Evolutionary conservation across 192 early-diverging fungal genomes (phyloP), one percentile per base, ranked within the genome.

Genomic region (Mortierella antarctica): DNA sequence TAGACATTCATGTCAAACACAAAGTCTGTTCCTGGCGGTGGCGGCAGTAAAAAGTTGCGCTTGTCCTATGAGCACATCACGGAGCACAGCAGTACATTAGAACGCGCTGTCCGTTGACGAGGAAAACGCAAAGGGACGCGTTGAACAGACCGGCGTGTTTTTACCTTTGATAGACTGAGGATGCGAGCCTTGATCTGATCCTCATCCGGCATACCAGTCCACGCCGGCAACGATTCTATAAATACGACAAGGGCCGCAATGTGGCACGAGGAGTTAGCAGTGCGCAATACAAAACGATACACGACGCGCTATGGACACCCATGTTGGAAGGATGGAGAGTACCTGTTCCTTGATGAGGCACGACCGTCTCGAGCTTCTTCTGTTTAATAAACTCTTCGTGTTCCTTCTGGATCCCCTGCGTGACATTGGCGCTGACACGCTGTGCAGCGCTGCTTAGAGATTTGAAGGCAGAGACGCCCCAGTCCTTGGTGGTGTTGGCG

Each of bases 11-110:
- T 79, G 49, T 92, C 88, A 74, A 92, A 93, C 45, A 85, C 71
- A 73, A 90, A 92, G 52, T 83, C 85, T 10, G 86, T 86, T 53
- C 85, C 87, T 68, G 86, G 88, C 23, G 92, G 92, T 55, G 89
- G 89, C 45, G 83, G 65, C 31, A 89, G 85, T 23, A 90, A 64
- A 67, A 93, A 90, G 66, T 90, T 90, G 10, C 90, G 76, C 40
- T 87, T 85, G 70, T 92, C 86, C 88, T 91, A 71, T 57, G 20
- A 62, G 23, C 15, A 18, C 6, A 55, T 41, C 57, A 57, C 41
- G 1, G 56, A 62, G 48, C 47, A 52, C 17, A 62, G 48, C 49
- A 64, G 39, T 51, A 39, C 13, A 40, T 63, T 63, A 17, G 15
- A 10, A 56, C n/a, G 1, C 11, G 11, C 54, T 59, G 23, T 46